A percentile compares a stretch with the other conserved stretches of the same genome.
phyloP scores from a whole-genome alignment of 345 rosid genomes.

The Dimocarpus longan region DNA sequence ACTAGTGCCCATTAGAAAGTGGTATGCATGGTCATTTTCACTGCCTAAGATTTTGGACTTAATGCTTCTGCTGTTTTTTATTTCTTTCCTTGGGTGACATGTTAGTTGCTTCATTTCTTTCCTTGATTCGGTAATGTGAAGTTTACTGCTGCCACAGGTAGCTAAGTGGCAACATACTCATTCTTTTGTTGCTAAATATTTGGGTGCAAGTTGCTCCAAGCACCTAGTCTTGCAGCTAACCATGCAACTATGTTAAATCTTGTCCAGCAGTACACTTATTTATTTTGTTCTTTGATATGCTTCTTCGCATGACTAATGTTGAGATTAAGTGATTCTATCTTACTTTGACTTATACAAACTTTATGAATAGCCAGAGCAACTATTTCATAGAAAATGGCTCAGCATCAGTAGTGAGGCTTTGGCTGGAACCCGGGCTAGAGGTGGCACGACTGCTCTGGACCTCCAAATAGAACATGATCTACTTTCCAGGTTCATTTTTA shows the following conservation, averaged over 20 bases:
- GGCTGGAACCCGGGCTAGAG: slow-evolving; percentile 93
- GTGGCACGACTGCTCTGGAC: slow-evolving; percentile 60
- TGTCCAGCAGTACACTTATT: neutral
- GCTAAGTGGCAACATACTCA: neutral
- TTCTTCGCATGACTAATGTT: neutral
- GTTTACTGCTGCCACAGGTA: neutral
- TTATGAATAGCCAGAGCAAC: slow-evolving; percentile 92
- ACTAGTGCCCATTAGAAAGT: neutral
- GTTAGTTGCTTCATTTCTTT: neutral
- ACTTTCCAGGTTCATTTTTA: slow-evolving; percentile 63
- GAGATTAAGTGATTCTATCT: slow-evolving; percentile 26
- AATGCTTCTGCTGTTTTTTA: neutral
- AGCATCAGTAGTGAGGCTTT: slow-evolving; percentile 77
- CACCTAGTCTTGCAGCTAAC: neutral
- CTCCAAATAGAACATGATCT: slow-evolving; percentile 75
- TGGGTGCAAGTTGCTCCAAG: neutral
- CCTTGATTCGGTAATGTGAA: neutral
- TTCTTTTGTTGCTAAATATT: neutral
- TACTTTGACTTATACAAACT: slow-evolving; percentile 45
- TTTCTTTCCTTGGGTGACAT: neutral
- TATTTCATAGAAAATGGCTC: slow-evolving; percentile 74
- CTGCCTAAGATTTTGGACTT: neutral
- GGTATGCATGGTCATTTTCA: neutral
- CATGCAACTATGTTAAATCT: neutral
- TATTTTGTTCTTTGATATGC: neutral